Evolutionary conservation across 139 green algal genomes (phyloP).

Genomic region (Auxenochlorella pyrenoidosa): DNA sequence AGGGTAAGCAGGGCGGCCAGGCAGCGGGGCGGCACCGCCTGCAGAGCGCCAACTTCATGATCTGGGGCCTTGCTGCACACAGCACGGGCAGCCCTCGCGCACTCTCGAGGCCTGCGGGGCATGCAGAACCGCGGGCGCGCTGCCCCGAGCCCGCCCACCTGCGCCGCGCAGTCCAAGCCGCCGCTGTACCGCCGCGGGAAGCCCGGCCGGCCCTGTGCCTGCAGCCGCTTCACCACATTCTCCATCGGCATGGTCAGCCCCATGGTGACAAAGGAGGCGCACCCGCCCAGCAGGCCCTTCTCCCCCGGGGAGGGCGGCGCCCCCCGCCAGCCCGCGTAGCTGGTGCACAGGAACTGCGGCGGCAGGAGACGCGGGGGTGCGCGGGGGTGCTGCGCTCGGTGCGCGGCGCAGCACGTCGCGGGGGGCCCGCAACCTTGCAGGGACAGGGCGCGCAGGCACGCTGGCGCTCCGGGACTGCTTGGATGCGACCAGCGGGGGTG

Average conservation of each 20-base stretch:
- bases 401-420: no score
- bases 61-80: no score
- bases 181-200: conserved; percentile 25
- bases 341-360: conserved; percentile 3
- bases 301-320: background rate
- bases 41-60: no score
- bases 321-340: background rate
- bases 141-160: background rate
- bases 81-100: no score
- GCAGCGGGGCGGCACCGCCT: background rate
- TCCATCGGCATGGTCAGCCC: conserved; percentile 43
- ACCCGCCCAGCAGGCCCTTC: conserved; percentile 24
- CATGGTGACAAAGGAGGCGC: conserved; percentile 31
- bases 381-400: no score
- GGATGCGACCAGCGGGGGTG: background rate
- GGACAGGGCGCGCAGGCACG: no score
- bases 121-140: no score
- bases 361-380: background rate
- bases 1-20: background rate
- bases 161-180: conserved; percentile 15
- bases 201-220: conserved; percentile 44
- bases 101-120: no score
- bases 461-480: no score
- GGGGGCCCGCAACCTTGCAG: no score
- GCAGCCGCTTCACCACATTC: conserved; percentile 40